These are phyloP conservation scores for Zymoseptoria ardabiliae DNA, from an alignment of 2,329 filamentous ascomycete species.

Conservation along the genomic window DNA sequence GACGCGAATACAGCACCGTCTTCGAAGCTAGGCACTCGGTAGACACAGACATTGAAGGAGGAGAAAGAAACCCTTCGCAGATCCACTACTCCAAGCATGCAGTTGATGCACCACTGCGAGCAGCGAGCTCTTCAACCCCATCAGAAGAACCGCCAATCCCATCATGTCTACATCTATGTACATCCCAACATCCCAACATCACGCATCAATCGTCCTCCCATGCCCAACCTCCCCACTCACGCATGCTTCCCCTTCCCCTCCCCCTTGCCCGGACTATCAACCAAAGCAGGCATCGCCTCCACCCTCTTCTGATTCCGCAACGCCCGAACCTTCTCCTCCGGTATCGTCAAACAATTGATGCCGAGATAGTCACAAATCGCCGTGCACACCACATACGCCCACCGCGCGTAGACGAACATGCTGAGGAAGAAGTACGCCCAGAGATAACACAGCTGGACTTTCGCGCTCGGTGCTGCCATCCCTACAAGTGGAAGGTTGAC, in stretches of 20 bases:
- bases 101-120: no score
- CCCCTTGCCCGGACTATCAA: background rate
- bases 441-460: conserved; percentile 71
- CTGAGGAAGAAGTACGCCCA: conserved; percentile 79
- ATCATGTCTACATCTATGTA: background rate
- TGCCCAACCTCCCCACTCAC: background rate
- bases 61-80: no score
- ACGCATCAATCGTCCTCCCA: background rate
- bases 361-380: conserved; percentile 87
- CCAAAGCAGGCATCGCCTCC: background rate
- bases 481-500: conserved; percentile 76
- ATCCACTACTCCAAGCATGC: no score
- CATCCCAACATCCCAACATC: background rate
- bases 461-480: conserved; percentile 53
- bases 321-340: conserved; percentile 30
- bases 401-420: conserved; percentile 78
- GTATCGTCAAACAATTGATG: conserved; percentile 90
- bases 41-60: no score
- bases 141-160: no score
- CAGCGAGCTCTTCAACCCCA: no score
- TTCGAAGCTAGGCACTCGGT: no score
- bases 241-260: background rate
- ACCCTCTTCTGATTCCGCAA: conserved; percentile 20
- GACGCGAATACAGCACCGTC: no score
- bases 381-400: conserved; percentile 84